These are phyloP conservation scores for Vickermania ingenoplastis DNA, from an alignment of 208 protist genomes.

Conservation along the genomic window DNA sequence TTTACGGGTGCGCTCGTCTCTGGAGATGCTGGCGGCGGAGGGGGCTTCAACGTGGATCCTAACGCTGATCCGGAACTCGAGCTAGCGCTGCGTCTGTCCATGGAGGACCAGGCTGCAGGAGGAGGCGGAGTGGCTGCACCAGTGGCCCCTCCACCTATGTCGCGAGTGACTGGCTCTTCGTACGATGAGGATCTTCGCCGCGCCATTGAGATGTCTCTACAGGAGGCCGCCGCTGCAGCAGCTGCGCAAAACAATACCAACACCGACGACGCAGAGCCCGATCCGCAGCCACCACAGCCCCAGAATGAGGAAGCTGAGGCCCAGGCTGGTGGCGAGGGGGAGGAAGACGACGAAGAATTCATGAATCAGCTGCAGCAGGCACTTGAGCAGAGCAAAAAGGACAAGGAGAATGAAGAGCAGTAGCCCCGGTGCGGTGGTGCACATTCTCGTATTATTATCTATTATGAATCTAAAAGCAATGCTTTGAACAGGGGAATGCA, in stretches of 20 bases:
- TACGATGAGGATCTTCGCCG: constrained; percentile 76
- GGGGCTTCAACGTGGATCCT: constrained; percentile 81
- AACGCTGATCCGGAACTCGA: constrained; percentile 91
- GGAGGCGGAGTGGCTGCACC: neutral
- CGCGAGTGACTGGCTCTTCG: constrained; percentile 18
- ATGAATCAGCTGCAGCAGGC: constrained; percentile 24
- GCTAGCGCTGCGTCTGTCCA: constrained; percentile 91
- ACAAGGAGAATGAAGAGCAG: constrained; percentile 1
- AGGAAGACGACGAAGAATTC: constrained; percentile 20
- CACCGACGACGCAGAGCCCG: neutral
- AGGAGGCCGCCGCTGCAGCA: constrained; percentile 22
- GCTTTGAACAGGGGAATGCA: no score
- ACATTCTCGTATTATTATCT: neutral
- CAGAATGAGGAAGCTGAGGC: neutral
- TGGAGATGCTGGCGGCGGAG: constrained; percentile 6
- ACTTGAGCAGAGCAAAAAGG: constrained; percentile 22
- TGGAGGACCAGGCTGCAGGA: constrained; percentile 81
- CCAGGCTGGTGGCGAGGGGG: constrained; percentile 16
- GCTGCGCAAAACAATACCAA: neutral
- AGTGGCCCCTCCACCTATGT: neutral
- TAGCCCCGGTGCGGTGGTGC: neutral
- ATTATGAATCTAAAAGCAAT: no score
- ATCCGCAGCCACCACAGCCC: neutral
- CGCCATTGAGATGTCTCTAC: constrained; percentile 71
- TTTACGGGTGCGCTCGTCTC: constrained; percentile 34